A percentile compares a stretch with the other conserved stretches of the same genome.
Conservation (phyloP, 2,329 filamentous ascomycete genomes). For the Chalaropsis thielavioides region DNA sequence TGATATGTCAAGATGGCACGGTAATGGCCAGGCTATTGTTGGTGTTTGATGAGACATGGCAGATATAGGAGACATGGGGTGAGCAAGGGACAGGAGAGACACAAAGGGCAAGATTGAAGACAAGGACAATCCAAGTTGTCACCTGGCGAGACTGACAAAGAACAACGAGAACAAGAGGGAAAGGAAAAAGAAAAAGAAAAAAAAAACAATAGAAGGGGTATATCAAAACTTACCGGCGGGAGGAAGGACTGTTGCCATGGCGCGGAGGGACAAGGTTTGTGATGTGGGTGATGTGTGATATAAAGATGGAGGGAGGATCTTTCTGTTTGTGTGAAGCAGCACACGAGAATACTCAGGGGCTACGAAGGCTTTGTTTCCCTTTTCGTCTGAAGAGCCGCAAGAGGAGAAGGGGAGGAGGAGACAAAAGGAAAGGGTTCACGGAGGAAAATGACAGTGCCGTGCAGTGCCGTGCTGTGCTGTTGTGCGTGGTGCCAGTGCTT, state of each 20-base stretch:
- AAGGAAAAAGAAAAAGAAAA: background rate
- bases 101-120: background rate
- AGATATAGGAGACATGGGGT: background rate
- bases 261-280: constrained; percentile 8
- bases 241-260: constrained; percentile 17
- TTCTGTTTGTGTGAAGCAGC: background rate
- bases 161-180: background rate
- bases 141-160: background rate
- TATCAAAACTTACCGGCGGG: constrained; percentile 8
- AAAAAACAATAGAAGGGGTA: background rate
- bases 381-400: background rate
- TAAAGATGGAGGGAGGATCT: background rate
- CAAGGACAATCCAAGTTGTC: background rate
- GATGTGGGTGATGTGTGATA: background rate
- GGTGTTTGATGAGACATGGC: constrained; percentile 5
- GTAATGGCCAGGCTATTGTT: background rate
- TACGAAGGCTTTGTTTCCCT: background rate
- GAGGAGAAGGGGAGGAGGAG: background rate
- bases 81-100: background rate
- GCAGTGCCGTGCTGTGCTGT: background rate
- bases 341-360: background rate
- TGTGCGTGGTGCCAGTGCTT: too few species aligned
- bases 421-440: background rate
- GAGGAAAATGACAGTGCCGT: too few species aligned
- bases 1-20: constrained; percentile 5